phyloP scores from a whole-genome alignment of 108 stramenopile genomes.

The Cafeteria roenbergensis region DNA sequence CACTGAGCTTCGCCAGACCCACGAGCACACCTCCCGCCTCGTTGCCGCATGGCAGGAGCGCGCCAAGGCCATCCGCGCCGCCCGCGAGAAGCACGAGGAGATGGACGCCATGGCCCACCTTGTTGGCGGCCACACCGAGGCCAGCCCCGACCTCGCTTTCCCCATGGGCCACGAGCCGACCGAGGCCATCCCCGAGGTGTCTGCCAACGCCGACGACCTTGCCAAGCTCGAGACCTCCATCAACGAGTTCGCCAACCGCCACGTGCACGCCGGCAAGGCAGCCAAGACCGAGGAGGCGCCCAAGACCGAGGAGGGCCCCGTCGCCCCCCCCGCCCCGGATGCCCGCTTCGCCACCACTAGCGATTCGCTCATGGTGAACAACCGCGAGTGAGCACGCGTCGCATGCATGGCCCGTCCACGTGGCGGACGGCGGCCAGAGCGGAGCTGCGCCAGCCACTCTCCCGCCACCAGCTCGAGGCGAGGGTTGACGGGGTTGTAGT shows the following conservation, averaged over 20 bases:
- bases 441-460: no score
- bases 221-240: background rate
- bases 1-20: background rate
- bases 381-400: no score
- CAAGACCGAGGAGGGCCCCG: background rate
- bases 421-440: no score
- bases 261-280: background rate
- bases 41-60: background rate
- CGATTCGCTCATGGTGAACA: no score
- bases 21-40: background rate
- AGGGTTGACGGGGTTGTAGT: no score
- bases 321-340: background rate
- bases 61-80: background rate
- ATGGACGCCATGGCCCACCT: constrained; percentile 1
- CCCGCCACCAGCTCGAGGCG: no score
- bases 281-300: background rate
- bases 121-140: no score
- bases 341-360: no score
- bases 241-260: background rate
- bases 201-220: background rate
- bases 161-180: constrained; percentile 14
- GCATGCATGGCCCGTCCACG: no score
- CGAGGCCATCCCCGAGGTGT: background rate
- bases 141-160: no score
- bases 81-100: constrained; percentile 12